A percentile compares a stretch with the other conserved stretches of the same genome.
phyloP scores from a whole-genome alignment of 1,284 basidiomycete species.

The Microbotryum scabiosae region DNA sequence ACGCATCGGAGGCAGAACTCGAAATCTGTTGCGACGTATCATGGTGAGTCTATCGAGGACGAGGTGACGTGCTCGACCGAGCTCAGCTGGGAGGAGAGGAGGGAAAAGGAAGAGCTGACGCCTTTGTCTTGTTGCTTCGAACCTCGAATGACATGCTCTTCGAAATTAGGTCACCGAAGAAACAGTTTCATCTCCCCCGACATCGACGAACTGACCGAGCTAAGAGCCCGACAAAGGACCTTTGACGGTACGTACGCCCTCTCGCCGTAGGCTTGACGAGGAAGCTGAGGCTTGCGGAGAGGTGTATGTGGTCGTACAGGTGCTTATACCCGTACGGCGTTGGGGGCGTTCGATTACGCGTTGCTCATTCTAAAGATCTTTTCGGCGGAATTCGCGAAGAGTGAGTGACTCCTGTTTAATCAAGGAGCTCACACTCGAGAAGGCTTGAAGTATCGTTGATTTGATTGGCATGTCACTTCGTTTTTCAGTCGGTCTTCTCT shows the following conservation, averaged over 20 bases:
- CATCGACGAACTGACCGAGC: slow-evolving; percentile 5
- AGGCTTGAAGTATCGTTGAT: neutral
- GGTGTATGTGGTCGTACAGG: neutral
- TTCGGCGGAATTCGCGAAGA: slow-evolving; percentile 14
- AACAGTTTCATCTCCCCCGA: neutral
- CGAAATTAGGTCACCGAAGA: neutral
- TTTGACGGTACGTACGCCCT: slow-evolving; percentile 2
- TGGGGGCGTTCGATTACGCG: slow-evolving; percentile 6
- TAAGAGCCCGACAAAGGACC: slow-evolving; percentile 8
- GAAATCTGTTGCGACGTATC: too few relatives aligned
- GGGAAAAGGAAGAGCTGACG: too few relatives aligned
- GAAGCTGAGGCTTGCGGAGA: neutral
- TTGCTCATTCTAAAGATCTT: slow-evolving; percentile 24
- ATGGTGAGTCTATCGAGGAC: too few relatives aligned
- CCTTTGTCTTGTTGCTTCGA: too few relatives aligned
- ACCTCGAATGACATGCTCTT: too few relatives aligned
- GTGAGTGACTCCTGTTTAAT: neutral
- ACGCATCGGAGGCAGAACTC: too few relatives aligned
- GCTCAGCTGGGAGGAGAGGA: too few relatives aligned
- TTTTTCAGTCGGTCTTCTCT: slow-evolving; percentile 14
- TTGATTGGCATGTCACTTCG: neutral
- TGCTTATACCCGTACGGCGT: neutral
- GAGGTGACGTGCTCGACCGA: too few relatives aligned
- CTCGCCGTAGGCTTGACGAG: neutral
- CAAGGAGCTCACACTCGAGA: neutral